These are phyloP conservation scores for Erucastrum elatum DNA, from an alignment of 345 rosid species.

Conservation along the genomic window DNA sequence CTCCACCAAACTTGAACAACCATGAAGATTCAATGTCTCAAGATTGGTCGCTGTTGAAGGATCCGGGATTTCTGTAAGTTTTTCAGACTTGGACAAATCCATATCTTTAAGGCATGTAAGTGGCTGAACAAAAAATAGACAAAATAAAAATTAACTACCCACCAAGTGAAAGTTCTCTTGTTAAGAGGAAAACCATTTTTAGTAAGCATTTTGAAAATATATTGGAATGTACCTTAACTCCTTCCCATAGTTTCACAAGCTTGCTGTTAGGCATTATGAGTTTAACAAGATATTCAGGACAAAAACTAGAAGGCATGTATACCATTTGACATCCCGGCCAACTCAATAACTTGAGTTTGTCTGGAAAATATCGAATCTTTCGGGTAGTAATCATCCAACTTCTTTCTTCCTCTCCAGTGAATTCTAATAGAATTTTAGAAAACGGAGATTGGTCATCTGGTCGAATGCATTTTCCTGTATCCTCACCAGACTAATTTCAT, in stretches of 20 bases:
- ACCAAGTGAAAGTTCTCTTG: neutral
- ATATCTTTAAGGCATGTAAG: slow-evolving; percentile 1
- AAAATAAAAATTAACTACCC: neutral
- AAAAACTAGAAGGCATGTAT: slow-evolving; percentile 21
- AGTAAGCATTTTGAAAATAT: neutral
- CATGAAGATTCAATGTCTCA: neutral
- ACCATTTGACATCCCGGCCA: slow-evolving; percentile 31
- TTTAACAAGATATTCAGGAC: slow-evolving; percentile 19
- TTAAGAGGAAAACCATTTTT: neutral
- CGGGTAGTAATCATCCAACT: neutral
- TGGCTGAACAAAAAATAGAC: neutral
- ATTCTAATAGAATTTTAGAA: slow-evolving; percentile 21
- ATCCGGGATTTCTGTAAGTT: neutral
- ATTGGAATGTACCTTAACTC: neutral
- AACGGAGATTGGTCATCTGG: slow-evolving; percentile 32
- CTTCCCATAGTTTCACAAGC: slow-evolving; percentile 13
- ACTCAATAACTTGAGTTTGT: slow-evolving; percentile 13
- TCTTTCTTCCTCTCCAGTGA: slow-evolving; percentile 3
- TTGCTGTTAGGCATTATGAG: slow-evolving; percentile 22
- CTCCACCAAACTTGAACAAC: slow-evolving; percentile 31
- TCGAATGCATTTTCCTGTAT: slow-evolving; percentile 13
- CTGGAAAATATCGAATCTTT: neutral
- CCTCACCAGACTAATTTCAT: neutral
- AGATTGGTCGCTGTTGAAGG: slow-evolving; percentile 16
- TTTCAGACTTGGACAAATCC: slow-evolving; percentile 10